Evolutionary conservation across 2,329 filamentous ascomycete species (phyloP), one percentile per base, ranked within the genome.

Genomic region (Colletotrichum magnum): DNA sequence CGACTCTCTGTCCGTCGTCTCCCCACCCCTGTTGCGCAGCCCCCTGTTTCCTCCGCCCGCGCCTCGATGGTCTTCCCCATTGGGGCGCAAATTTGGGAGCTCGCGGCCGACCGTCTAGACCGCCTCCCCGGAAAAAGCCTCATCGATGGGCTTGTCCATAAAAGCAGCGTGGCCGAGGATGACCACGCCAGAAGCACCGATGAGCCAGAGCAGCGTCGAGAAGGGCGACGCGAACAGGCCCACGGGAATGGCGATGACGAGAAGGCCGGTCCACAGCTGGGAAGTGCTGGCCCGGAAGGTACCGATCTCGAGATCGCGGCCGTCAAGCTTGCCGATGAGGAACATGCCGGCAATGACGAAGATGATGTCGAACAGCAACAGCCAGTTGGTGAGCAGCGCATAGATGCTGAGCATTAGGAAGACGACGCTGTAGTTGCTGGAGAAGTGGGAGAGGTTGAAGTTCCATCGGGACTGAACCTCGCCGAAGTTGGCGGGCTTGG

Each of bases 91-190:
- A 85, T 90, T 91, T 88, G 89, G 95, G 95, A 97, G 95, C 92
- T 96, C 93, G 96, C 96, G 95, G 95, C 94, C 95, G 96, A 98
- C 95, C 95, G 97, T 89, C 91, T 98, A 99, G 93, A 99, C 96
- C 95, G 96, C 95, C 95, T 99, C 96, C 95, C 97, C 96, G 89
- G 95, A 98, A 98, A 99, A 99, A 98, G 95, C 95, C 95, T 97
- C 95, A 91, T 98, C 96, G 87, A 98, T 97, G 69, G 95, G 95
- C 89, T 97, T 98, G 82, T 98, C 95, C 92, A 98, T 91, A 80
- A 98, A 90, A 72, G 94, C 89, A 75, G 96, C 96, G 85, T 99
- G 96, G 83, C 96, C 96, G 74, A 98, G 86, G 75, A 98, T 97
- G 80, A 92, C 93, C 80, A 98, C 94, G 80, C 94, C 95, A 75